Evolutionary conservation across 495 filamentous ascomycete species (phyloP).

Genomic region (Trichodelitschia bisporula): DNA sequence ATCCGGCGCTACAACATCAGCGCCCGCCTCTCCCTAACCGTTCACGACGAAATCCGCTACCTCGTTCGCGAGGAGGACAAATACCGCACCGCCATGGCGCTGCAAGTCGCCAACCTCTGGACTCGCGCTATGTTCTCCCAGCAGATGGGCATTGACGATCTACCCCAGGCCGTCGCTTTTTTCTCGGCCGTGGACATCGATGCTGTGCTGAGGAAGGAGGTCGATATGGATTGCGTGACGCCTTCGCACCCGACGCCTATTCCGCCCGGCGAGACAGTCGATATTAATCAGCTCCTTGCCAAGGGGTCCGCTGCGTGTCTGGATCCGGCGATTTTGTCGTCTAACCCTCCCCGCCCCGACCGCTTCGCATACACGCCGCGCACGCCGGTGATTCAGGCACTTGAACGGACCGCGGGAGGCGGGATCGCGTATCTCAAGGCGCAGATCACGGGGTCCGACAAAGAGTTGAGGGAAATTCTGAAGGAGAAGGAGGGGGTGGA

Average conservation of each 20-base stretch:
- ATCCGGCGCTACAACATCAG: constrained; percentile 62
- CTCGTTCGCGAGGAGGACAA: constrained; percentile 67
- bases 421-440: constrained; percentile 48
- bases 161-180: constrained; percentile 82
- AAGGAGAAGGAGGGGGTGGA: too few species aligned
- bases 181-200: constrained; percentile 94
- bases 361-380: constrained; percentile 41
- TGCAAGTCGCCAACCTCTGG: constrained; percentile 91
- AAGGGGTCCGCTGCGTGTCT: constrained; percentile 39
- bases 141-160: constrained; percentile 85
- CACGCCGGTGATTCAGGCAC: constrained; percentile 50
- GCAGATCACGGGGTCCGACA: constrained; percentile 55
- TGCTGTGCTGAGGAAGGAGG: constrained; percentile 80
- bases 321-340: constrained; percentile 32
- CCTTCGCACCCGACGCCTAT: constrained; percentile 63
- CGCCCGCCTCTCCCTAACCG: constrained; percentile 73
- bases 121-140: constrained; percentile 91
- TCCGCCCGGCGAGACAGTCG: constrained; percentile 61
- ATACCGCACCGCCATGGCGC: constrained; percentile 69
- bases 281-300: constrained; percentile 48
- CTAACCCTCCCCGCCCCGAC: constrained; percentile 23
- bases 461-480: constrained; percentile 49
- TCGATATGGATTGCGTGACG: constrained; percentile 91
- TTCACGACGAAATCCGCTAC: constrained; percentile 95
- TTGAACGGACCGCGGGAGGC: constrained; percentile 19